A percentile compares a stretch with the other conserved stretches of the same genome.
Evolutionary conservation across 176 grass and related monocot genomes (phyloP).

Genomic region (Pontederia crassipes): DNA sequence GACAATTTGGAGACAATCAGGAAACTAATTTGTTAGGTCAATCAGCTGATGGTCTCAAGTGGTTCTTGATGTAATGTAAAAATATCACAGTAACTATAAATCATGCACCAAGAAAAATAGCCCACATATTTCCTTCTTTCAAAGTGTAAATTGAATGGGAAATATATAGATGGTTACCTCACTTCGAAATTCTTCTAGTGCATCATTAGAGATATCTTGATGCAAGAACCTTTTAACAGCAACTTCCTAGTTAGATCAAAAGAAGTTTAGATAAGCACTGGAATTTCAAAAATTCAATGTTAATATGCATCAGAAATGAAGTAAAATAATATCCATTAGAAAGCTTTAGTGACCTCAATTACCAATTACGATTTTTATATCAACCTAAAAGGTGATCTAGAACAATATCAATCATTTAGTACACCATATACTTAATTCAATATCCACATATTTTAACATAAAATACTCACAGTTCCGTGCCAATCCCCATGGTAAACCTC

Average conservation of each 20-base stretch:
- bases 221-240: constrained; percentile 98
- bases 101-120: background rate
- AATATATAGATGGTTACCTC: constrained; percentile 45
- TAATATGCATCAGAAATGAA: constrained; percentile 11
- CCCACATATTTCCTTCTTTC: background rate
- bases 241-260: constrained; percentile 68
- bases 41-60: no score
- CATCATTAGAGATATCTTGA: constrained; percentile 97
- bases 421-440: background rate
- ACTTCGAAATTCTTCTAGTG: constrained; percentile 90
- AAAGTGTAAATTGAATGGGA: background rate
- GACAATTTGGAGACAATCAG: no score
- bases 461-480: constrained; percentile 91
- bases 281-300: background rate
- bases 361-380: no score
- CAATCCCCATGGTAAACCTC: constrained; percentile 98
- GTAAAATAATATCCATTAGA: constrained; percentile 4
- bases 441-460: background rate
- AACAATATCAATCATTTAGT: background rate
- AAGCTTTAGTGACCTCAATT: background rate
- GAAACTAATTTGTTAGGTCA: no score
- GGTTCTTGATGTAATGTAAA: no score
- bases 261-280: constrained; percentile 15
- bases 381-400: no score
- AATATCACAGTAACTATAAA: no score